Evolutionary conservation across 306 rosid species (phyloP).

Genomic region (Vicia faba): DNA sequence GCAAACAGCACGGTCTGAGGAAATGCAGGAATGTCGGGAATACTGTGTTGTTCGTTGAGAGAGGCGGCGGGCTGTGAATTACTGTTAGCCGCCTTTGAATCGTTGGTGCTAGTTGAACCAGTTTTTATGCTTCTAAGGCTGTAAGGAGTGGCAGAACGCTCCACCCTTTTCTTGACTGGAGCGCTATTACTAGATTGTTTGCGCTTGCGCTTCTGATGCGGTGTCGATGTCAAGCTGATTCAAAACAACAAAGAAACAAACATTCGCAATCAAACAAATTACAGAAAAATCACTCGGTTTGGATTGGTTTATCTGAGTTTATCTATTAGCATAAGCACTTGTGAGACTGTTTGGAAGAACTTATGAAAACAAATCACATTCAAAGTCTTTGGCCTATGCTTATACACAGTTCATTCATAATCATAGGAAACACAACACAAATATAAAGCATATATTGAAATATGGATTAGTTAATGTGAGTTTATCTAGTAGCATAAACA

Average conservation of each 20-base stretch:
- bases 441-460: too few species aligned
- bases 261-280: neutral
- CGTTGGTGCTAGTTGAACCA: constrained; percentile 41
- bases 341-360: too few species aligned
- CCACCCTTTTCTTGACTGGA: constrained; percentile 71
- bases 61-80: constrained; percentile 52
- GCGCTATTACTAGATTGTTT: constrained; percentile 55
- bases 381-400: too few species aligned
- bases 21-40: constrained; percentile 40
- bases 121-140: constrained; percentile 54
- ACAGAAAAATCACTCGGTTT: too few species aligned
- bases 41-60: constrained; percentile 32
- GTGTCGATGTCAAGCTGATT: constrained; percentile 66
- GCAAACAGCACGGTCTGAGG: constrained; percentile 50
- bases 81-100: constrained; percentile 39
- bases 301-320: too few species aligned
- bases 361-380: too few species aligned
- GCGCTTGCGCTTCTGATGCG: constrained; percentile 65
- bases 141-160: constrained; percentile 52
- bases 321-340: too few species aligned
- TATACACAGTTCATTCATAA: too few species aligned
- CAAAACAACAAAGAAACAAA: constrained; percentile 33
- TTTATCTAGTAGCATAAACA: too few species aligned
- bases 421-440: constrained; percentile 1
- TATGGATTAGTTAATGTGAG: too few species aligned